Evolutionary conservation across 2,329 filamentous ascomycete species (phyloP), one percentile per base, ranked within the genome.

Genomic region (Fusarium humuli): DNA sequence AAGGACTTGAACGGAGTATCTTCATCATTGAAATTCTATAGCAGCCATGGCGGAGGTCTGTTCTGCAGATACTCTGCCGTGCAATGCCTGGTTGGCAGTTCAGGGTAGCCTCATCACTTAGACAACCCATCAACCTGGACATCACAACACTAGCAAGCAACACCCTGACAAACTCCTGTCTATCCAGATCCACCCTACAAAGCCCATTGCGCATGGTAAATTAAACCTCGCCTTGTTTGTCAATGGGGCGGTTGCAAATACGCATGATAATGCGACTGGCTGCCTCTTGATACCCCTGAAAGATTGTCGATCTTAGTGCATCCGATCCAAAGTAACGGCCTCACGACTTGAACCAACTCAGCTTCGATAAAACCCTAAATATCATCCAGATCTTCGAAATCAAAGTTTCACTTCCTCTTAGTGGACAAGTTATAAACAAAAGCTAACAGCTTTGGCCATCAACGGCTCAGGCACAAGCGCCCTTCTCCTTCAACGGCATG

Each of bases 221-320:
- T 64, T 64, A 50, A 32, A 46, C 46, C 16, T n/a, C 22, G 46
- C 53, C 53, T 41, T 63, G 29, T 56, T 56, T 32, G 47, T 40
- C 60, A 29, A 55, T 69, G 61, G 57, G 50, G 56, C 42, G 61
- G 60, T 61, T 58, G 60, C 23, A 16, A 48, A 63, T 40, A 55
- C 44, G 50, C 41, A 30, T 5, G 20, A 23, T 32, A 10, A 23
- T 18, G 59, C 29, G n/a, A 64, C 52, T n/a, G 65, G 61, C 29
- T 70, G 66, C 67, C 67, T 70, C 66, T 50, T 13, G 12, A 37
- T 42, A 32, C 67, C 67, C 67, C 45, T 59, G 48, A 46, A 45
- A n/a, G 47, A n/a, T 20, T 45, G 29, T 13, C 41, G 29, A 45
- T 58, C 25, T 16, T 41, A 27, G 23, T 9, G 22, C 3, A 10